Base-by-base conservation (phyloP, 768 basidiomycete genomes). In the Amanita inopinata region DNA sequence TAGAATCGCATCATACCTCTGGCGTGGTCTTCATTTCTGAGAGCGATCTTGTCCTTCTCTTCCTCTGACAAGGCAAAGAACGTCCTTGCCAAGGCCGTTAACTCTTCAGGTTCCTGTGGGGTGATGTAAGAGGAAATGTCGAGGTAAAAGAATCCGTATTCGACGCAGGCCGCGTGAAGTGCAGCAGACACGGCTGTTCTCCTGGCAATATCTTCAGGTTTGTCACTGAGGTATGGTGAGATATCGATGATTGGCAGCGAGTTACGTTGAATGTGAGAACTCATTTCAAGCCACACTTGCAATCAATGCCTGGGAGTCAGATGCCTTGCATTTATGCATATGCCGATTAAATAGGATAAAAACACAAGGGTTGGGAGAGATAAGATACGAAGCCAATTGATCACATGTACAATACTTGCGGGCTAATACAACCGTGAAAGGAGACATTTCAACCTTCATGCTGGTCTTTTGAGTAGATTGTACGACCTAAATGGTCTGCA, bases 101-200 rank as follows among this genome's bases (percentile, higher is more conserved):
- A 71, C 48, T 82, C 76, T 32, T 80, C 76, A 7, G 80, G 71
- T 51, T 89, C 82, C 0, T 64, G 54, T 0, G 61, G 61, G 25
- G 78, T 64, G 10, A 81, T 60, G 49, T 67, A 84, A 3, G 69
- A 61, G 2, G 76, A 73, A 33, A 90, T 65, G 47, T 89, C 74
- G 34, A 92, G 67, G 60, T 93, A 94, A 65, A 94, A 92, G 70
- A 94, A 94, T 0, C 91, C 91, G 43, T 76, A 87, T 41, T 83
- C 65, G 15, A 83, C 54, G 52, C 87, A 88, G 5, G 88, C 87
- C 0, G 61, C 55, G 52, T 90, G 89, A 12, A 93, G 61, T 0
- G 77, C 74, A 8, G 69, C 67, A 18, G 74, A 69, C 1, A 69
- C 65, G 3, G 69, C 62, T 10, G 62, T 58, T 33, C 74, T 69